Conservation (phyloP, 257 asterid genomes). For the Salvia hispanica region DNA sequence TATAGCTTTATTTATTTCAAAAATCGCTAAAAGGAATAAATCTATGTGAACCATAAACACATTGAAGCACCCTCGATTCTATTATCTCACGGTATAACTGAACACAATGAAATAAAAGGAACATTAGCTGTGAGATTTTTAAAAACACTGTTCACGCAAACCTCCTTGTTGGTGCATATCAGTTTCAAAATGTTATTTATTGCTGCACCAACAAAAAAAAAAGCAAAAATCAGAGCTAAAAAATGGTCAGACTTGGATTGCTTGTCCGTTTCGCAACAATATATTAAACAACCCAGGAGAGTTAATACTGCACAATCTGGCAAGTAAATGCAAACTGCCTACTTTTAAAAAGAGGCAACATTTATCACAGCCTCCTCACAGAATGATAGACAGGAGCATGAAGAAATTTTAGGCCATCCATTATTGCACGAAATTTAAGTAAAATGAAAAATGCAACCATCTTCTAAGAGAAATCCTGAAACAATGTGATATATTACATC, state of each 20-base stretch:
- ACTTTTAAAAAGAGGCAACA: neutral
- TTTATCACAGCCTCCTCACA: conserved; percentile 7
- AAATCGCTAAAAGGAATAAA: conserved; percentile 3
- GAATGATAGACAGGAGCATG: conserved; percentile 6
- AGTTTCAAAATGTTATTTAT: conserved; percentile 16
- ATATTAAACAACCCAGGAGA: neutral
- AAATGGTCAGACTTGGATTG: neutral
- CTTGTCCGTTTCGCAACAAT: conserved; percentile 9
- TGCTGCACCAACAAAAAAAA: conserved; percentile 11
- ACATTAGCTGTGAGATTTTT: neutral
- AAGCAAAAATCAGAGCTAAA: conserved; percentile 7
- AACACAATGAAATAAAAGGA: conserved; percentile 21
- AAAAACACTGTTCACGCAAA: conserved; percentile 1
- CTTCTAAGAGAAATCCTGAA: neutral
- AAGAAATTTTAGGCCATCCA: conserved; percentile 3
- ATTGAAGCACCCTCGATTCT: conserved; percentile 11
- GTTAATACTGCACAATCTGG: conserved; percentile 2
- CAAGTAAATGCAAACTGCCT: neutral
- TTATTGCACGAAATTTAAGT: neutral
- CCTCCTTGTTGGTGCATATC: conserved; percentile 10
- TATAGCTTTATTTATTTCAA: neutral
- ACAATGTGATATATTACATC: conserved; percentile 8
- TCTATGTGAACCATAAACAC: conserved; percentile 19
- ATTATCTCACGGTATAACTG: neutral
- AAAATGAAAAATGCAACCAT: conserved; percentile 6